These are phyloP conservation scores for Usnea hakonensis DNA, from an alignment of 495 filamentous ascomycete species.

Conservation along the genomic window DNA sequence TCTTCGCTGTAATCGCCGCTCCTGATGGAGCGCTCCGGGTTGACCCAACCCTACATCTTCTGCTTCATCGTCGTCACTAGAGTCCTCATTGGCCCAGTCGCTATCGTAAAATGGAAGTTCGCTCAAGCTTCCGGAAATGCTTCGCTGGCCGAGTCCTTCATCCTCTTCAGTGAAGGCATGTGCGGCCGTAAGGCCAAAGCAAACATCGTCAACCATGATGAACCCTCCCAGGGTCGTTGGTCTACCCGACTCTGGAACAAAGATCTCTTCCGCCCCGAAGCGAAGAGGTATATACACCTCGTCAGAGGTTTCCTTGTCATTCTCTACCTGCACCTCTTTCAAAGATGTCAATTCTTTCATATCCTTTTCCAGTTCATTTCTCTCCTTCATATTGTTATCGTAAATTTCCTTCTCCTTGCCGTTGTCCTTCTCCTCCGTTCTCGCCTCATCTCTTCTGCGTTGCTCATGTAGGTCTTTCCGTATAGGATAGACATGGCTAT, in stretches of 20 bases:
- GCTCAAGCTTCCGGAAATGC: not conserved
- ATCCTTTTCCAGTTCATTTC: not conserved
- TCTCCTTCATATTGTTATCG: not conserved
- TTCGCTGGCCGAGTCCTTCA: not conserved
- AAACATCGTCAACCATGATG: slow-evolving; percentile 2
- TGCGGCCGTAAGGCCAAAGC: slow-evolving; percentile 5
- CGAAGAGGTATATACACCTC: not conserved
- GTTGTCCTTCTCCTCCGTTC: not conserved
- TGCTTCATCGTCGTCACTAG: not conserved
- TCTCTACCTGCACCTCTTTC: not conserved
- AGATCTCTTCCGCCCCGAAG: slow-evolving; percentile 1
- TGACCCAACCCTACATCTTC: not conserved
- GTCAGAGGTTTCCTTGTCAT: not conserved
- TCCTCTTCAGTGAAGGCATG: slow-evolving; percentile 5
- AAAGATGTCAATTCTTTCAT: not conserved
- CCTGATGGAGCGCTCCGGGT: not conserved
- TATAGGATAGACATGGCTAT: not conserved
- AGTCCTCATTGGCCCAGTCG: not conserved
- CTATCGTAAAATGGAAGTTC: not conserved
- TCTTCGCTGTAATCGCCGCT: not conserved
- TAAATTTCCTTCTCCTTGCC: not conserved
- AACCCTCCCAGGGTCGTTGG: not conserved
- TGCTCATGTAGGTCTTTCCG: not conserved
- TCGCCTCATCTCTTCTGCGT: not conserved
- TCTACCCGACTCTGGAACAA: not conserved